Evolutionary conservation across 305 asterid species (phyloP), one percentile per base, ranked within the genome.

Genomic region (Plantago lanceolata): DNA sequence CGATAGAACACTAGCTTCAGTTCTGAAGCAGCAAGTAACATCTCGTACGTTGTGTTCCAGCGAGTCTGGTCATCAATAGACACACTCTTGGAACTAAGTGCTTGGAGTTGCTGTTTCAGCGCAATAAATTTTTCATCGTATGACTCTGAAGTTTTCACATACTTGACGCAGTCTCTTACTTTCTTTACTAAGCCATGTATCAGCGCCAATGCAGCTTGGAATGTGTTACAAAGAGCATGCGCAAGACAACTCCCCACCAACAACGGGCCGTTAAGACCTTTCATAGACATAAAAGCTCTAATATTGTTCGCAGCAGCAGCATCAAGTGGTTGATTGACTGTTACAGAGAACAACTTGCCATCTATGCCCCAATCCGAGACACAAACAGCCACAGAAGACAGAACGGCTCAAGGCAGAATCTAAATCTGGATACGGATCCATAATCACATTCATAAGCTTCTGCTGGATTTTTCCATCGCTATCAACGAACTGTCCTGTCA

Each of bases 11-110:
- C 96, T 79, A 89, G 90, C 76, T 85, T 93, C 67, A 93, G 57
- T 61, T 93, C 98, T 0, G 79, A 77, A 2, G 97, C 99, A 64
- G 94, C 84, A 68, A 80, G 60, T 73, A 93, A 55, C 97, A 93
- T 93, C 63, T 89, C 90, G 15, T 89, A 93, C 5, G 97, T 93
- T 0, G 97, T 89, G 81, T 84, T 87, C 99, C 99, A 93, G 20
- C 75, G 84, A 17, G 95, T 87, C 70, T 65, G 82, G 71, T 85
- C 92, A 65, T 93, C 99, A 52, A 93, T 82, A 20, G 77, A 79
- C 51, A 93, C 80, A 59, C 13, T 73, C 75, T 84, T 89, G 1
- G 92, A 72, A 82, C 90, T 82, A 9, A 95, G 92, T 50, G 89
- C 96, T 73, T 89, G 96, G 70, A 89, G 99, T 24, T 85, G 89